Conservation (phyloP, 2,329 filamentous ascomycete genomes). For the Talaromyces atroroseus region DNA sequence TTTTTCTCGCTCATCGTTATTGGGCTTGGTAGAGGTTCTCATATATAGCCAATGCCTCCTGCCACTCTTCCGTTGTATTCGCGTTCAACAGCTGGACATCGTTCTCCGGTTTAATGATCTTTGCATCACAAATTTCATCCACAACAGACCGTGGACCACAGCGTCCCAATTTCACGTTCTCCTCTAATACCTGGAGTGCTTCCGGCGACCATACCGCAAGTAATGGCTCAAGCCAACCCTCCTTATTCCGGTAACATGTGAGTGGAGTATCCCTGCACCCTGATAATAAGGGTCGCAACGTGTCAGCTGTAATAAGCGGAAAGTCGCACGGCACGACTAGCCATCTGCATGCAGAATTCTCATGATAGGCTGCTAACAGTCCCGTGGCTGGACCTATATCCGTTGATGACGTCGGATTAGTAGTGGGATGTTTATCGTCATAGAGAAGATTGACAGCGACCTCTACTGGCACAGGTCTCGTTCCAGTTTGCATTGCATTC, state of each 20-base stretch:
- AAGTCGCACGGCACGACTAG: conserved; percentile 32
- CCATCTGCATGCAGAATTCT: conserved; percentile 24
- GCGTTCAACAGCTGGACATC: conserved; percentile 20
- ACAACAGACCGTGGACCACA: conserved; percentile 18
- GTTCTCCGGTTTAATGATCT: conserved; percentile 11
- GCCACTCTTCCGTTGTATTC: conserved; percentile 39
- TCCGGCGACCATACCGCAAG: conserved; percentile 32
- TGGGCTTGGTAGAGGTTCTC: conserved; percentile 18
- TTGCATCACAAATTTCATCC: conserved; percentile 15
- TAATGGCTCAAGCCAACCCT: conserved; percentile 26
- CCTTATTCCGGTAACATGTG: conserved; percentile 30
- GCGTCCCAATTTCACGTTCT: conserved; percentile 16
- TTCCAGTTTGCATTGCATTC: not conserved
- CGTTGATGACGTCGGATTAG: conserved; percentile 10
- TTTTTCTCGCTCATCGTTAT: no score
- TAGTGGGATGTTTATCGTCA: conserved; percentile 2
- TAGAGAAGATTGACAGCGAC: not conserved
- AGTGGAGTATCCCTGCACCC: conserved; percentile 21
- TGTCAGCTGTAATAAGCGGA: conserved; percentile 24
- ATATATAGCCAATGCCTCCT: conserved; percentile 16
- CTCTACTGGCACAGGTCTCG: not conserved
- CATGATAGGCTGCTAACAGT: conserved; percentile 26
- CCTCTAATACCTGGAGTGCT: conserved; percentile 21
- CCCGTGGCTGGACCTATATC: conserved; percentile 23
- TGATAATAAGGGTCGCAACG: conserved; percentile 23